Evolutionary conservation across 202 grass and related monocot genomes (phyloP), one percentile per base, ranked within the genome.

Genomic region (Cymbopogon flexuosus): DNA sequence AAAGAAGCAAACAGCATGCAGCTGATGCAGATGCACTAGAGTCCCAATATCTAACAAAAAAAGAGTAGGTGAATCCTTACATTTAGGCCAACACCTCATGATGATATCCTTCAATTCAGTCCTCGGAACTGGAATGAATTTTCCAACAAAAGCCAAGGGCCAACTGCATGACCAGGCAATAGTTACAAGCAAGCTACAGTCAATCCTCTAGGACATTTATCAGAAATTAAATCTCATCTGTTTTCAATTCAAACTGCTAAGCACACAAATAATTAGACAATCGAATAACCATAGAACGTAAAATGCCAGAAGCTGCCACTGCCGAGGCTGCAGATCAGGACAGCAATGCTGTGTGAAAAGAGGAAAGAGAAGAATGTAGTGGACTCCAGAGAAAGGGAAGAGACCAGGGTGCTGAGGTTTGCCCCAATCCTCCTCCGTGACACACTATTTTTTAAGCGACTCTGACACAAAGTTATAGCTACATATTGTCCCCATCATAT

Each of bases 101-200:
- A 95, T 81, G 13, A 80, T 36, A 34, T 90, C 68, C n/a, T 61
- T 85, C 72, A 99, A 81, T 70, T 81, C 65, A 74, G 69, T 93
- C 68, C 75, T 40, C 5, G 96, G 96, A 81, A 99, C 92, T 37
- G 92, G 92, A 80, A 99, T 82, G 43, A 99, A 85, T 39, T 99
- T 99, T 69, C 92, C 96, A 65, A 91, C 61, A 72, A 93, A 54
- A 80, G 96, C 92, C 83, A 99, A 84, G 62, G 96, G 96, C 96
- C 92, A 99, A 81, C 96, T 99, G 82, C 84, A 59, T 21, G 45
- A 86, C 76, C 22, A 84, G n/a, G 46, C 72, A 61, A 68, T 80
- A 76, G n/a, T 85, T 67, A 36, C 11, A 78, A 61, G 68, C 40
- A 85, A 43, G 30, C 67, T 65, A 72, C 78, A 68, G 12, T 35